A percentile compares a stretch with the other conserved stretches of the same genome.
phyloP scores from a whole-genome alignment of 352 stramenopile genomes.

The Poterioochromonas sp. region DNA sequence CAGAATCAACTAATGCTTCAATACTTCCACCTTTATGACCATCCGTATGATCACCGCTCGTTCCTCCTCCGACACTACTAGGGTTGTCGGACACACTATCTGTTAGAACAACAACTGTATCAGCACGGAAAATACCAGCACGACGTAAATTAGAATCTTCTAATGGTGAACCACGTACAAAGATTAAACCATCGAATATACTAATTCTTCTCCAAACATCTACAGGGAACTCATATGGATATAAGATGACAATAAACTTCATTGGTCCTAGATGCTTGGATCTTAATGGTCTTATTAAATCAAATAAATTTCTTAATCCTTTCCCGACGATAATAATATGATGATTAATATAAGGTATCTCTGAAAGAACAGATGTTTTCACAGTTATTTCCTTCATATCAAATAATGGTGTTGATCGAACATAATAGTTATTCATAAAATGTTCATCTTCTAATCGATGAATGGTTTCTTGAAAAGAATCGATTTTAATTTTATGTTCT shows the following conservation, averaged over 20 bases:
- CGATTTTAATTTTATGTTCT: not conserved
- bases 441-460: conserved; percentile 16
- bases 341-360: not conserved
- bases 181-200: conserved; percentile 15
- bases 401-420: not conserved
- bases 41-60: not conserved
- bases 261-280: conserved; percentile 25
- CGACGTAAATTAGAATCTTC: conserved; percentile 14
- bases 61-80: too few relatives aligned
- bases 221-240: conserved; percentile 20
- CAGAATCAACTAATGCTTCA: not conserved
- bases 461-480: conserved; percentile 18
- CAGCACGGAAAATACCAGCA: conserved; percentile 22
- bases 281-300: conserved; percentile 27
- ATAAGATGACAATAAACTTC: conserved; percentile 19
- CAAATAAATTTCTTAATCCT: conserved; percentile 23
- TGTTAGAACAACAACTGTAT: not conserved
- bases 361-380: conserved; percentile 12
- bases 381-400: conserved; percentile 12
- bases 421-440: conserved; percentile 24
- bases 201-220: conserved; percentile 25
- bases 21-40: not conserved
- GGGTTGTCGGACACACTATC: too few relatives aligned
- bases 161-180: conserved; percentile 9
- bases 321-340: conserved; percentile 31